Conservation (phyloP, 441 rosid species). For the Biscutella auriculata region DNA sequence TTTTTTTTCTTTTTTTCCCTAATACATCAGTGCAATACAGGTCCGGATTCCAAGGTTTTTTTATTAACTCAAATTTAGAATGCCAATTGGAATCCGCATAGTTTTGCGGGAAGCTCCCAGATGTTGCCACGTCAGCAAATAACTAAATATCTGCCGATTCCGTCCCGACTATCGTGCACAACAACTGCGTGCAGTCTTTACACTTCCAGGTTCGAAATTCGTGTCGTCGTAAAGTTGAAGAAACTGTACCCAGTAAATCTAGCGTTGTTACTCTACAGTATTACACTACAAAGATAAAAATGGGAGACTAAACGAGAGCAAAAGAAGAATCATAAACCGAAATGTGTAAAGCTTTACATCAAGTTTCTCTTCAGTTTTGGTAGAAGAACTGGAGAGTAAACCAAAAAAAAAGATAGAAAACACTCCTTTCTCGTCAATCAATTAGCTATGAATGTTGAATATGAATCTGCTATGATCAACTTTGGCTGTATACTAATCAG, state of each 20-base stretch:
- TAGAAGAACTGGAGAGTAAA: background rate
- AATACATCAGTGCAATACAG: constrained; percentile 6
- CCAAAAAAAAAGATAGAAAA: constrained; percentile 1
- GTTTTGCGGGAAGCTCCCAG: constrained; percentile 24
- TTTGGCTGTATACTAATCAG: constrained; percentile 14
- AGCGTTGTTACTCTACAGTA: background rate
- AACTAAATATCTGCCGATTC: constrained; percentile 15
- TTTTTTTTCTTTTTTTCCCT: background rate
- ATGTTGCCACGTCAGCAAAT: constrained; percentile 14
- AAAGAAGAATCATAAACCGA: background rate
- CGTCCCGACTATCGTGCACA: constrained; percentile 4
- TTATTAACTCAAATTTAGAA: constrained; percentile 3
- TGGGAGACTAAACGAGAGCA: background rate
- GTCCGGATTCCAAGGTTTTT: constrained; percentile 15
- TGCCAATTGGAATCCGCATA: constrained; percentile 16
- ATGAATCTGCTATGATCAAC: background rate
- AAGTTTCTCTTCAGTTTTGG: constrained; percentile 4
- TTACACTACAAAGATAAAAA: background rate
- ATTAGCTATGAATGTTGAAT: constrained; percentile 12
- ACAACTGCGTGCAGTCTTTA: constrained; percentile 9
- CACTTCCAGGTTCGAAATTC: background rate
- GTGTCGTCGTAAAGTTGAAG: background rate
- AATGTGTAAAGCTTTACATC: constrained; percentile 12
- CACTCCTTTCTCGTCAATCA: background rate
- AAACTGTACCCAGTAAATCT: background rate